Percentiles rank a stretch among this genome's conserved stretches.
phyloP scores from a whole-genome alignment of 495 filamentous ascomycete genomes.

The Aspergillus coremiiformis region DNA sequence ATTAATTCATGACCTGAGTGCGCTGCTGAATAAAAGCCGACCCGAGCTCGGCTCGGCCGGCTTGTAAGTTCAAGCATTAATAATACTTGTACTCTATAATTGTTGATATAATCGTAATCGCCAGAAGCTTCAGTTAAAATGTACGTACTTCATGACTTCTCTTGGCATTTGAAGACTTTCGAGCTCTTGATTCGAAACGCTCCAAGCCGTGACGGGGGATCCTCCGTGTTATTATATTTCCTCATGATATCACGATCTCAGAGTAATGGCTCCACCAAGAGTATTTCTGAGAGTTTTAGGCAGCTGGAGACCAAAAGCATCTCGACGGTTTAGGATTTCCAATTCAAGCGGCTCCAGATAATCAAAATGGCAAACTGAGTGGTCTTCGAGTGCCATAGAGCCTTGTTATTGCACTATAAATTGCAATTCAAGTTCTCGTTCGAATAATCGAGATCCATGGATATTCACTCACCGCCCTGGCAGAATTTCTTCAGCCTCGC shows the following conservation, averaged over 20 bases:
- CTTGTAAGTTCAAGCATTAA: not conserved
- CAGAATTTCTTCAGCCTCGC: not conserved
- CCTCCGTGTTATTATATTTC: slow-evolving; percentile 72
- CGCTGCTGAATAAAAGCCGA: not conserved
- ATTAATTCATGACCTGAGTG: not conserved
- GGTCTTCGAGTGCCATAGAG: not conserved
- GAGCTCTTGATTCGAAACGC: too few relatives aligned
- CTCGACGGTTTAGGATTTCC: slow-evolving; percentile 76
- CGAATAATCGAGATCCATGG: too few relatives aligned
- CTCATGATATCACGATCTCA: slow-evolving; percentile 74
- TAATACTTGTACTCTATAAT: too few relatives aligned
- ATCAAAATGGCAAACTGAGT: not conserved
- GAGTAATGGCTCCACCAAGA: slow-evolving; percentile 79
- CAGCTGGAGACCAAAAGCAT: slow-evolving; percentile 78
- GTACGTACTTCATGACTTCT: too few relatives aligned
- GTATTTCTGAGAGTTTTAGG: slow-evolving; percentile 75
- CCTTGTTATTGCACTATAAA: not conserved
- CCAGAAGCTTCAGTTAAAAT: too few relatives aligned
- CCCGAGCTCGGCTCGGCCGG: slow-evolving; percentile 12
- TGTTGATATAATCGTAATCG: too few relatives aligned
- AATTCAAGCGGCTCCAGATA: slow-evolving; percentile 74
- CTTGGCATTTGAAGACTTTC: too few relatives aligned
- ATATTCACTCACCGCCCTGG: slow-evolving; percentile 2
- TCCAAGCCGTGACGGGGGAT: slow-evolving; percentile 85
- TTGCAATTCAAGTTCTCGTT: too few relatives aligned